Conservation (phyloP, 495 filamentous ascomycete species). For the Penicillium tannophilum region DNA sequence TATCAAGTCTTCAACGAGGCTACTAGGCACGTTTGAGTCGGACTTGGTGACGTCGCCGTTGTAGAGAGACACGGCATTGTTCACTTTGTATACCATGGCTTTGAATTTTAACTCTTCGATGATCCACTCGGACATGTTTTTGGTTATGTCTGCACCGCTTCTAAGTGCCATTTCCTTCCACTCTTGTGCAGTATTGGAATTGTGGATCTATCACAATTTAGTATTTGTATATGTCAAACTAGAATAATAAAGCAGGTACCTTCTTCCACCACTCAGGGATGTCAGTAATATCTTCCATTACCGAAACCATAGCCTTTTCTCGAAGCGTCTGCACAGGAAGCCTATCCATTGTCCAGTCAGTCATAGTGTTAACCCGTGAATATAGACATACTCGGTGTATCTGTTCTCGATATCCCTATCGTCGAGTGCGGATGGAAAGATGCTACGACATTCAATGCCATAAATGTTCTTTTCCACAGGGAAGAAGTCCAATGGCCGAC, state of each 20-base stretch:
- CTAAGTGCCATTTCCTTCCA: conserved; percentile 42
- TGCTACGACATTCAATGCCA: conserved; percentile 26
- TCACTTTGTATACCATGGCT: conserved; percentile 37
- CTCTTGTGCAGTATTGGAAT: conserved; percentile 38
- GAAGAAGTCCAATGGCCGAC: conserved; percentile 40
- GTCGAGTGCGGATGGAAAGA: conserved; percentile 37
- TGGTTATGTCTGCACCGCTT: conserved; percentile 37
- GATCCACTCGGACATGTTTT: conserved; percentile 54
- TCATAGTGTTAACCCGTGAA: background rate
- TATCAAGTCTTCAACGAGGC: conserved; percentile 37
- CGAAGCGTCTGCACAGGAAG: conserved; percentile 41
- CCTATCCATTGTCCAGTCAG: conserved; percentile 15
- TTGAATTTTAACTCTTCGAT: conserved; percentile 55
- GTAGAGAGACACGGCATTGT: conserved; percentile 35
- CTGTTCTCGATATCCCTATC: conserved; percentile 38
- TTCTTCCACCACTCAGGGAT: conserved; percentile 56
- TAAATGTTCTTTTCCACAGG: conserved; percentile 35
- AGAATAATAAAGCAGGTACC: conserved; percentile 26
- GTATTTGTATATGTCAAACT: background rate
- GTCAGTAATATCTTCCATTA: conserved; percentile 48
- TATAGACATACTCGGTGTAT: conserved; percentile 32
- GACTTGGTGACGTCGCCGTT: conserved; percentile 45
- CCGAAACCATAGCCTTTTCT: conserved; percentile 38
- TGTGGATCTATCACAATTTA: conserved; percentile 32
- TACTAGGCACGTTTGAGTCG: conserved; percentile 31